Percentiles rank a stretch among this genome's conserved stretches.
These are phyloP conservation scores for Colletotrichum tropicicola DNA, from an alignment of 2,329 filamentous ascomycete species.

Conservation along the genomic window DNA sequence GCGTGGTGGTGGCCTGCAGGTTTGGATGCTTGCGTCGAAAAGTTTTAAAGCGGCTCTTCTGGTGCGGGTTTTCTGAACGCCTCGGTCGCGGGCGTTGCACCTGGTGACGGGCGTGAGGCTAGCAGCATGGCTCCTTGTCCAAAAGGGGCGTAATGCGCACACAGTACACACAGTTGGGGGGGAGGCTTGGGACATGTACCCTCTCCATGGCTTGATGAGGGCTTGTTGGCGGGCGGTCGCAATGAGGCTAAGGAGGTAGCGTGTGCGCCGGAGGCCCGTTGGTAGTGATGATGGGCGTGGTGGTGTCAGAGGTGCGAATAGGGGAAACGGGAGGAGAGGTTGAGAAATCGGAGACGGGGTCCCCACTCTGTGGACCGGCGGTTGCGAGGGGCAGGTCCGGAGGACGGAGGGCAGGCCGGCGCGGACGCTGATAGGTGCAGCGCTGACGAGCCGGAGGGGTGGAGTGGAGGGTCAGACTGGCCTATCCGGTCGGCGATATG, in stretches of 20 bases:
- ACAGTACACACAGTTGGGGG: conserved; percentile 24
- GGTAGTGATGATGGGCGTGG: conserved; percentile 6
- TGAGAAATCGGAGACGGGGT: conserved; percentile 13
- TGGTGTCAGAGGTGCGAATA: conserved; percentile 10
- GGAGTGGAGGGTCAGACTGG: background rate
- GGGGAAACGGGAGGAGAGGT: conserved; percentile 15
- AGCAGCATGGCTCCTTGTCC: background rate
- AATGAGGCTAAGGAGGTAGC: conserved; percentile 10
- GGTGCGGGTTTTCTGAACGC: background rate
- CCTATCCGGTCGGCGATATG: conserved; percentile 9
- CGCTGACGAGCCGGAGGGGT: conserved; percentile 8
- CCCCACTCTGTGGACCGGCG: conserved; percentile 6
- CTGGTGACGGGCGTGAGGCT: conserved; percentile 15
- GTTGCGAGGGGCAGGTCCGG: conserved; percentile 9
- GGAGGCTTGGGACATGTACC: conserved; percentile 7
- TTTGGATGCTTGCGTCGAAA: conserved; percentile 14
- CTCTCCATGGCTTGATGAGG: background rate
- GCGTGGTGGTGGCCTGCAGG: background rate
- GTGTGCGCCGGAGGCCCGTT: conserved; percentile 9
- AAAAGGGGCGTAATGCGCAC: background rate
- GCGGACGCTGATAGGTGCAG: conserved; percentile 21
- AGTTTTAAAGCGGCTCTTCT: conserved; percentile 1
- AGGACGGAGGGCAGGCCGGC: background rate
- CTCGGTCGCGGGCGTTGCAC: background rate
- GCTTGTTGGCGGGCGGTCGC: conserved; percentile 21